Evolutionary conservation across 208 protist species (phyloP).

Genomic region (Acanthamoeba quina): DNA sequence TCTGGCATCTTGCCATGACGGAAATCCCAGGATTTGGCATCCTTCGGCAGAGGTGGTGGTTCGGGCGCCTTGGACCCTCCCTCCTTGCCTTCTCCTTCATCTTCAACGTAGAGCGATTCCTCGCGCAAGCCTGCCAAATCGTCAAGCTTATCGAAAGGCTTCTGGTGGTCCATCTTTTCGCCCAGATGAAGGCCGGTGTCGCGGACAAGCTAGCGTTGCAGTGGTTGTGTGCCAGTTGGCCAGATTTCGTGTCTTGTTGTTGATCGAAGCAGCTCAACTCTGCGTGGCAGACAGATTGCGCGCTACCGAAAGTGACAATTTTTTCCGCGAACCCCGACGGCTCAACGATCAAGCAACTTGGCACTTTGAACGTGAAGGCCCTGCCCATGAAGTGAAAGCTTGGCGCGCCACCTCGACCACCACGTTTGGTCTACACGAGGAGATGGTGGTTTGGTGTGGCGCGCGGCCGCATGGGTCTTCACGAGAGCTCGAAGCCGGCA

Average conservation of each 20-base stretch:
- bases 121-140: slow-evolving; percentile 50
- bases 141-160: slow-evolving; percentile 48
- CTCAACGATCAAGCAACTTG: too few species aligned
- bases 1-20: slow-evolving; percentile 73
- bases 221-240: neutral
- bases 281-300: neutral
- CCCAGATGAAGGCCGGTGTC: too few species aligned
- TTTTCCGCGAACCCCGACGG: neutral
- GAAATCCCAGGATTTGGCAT: slow-evolving; percentile 63
- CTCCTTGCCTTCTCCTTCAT: neutral
- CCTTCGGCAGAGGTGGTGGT: slow-evolving; percentile 1
- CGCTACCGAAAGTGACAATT: neutral
- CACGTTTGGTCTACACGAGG: too few species aligned
- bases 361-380: too few species aligned
- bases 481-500: slow-evolving; percentile 14
- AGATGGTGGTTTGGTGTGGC: too few species aligned
- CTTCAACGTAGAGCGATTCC: slow-evolving; percentile 41
- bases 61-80: neutral
- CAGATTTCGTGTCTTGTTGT: neutral
- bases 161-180: slow-evolving; percentile 29
- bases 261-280: neutral
- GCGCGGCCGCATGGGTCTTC: too few species aligned
- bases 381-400: too few species aligned
- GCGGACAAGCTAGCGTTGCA: neutral
- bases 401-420: too few species aligned